A percentile compares a stretch with the other conserved stretches of the same genome.
phyloP scores from a whole-genome alignment of 2,329 filamentous ascomycete species.

The Fusarium mexicanum region DNA sequence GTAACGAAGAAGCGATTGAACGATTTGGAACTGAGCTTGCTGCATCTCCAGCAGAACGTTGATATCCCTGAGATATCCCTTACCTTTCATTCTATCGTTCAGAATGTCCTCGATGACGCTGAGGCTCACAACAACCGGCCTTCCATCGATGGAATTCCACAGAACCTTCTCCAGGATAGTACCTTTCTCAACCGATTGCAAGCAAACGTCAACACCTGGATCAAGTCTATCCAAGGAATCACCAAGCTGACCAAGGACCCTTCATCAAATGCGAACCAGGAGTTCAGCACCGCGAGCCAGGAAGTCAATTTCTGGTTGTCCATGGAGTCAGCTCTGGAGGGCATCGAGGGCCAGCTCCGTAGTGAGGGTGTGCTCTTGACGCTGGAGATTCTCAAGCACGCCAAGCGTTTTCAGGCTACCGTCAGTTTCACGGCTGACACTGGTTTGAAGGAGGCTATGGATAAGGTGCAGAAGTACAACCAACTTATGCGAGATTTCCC shows the following conservation, averaged over 20 bases:
- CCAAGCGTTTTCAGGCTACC: conserved; percentile 97
- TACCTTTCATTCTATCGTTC: conserved; percentile 87
- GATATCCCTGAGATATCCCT: conserved; percentile 94
- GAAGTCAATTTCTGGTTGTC: conserved; percentile 99
- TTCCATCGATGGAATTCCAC: conserved; percentile 80
- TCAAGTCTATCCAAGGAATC: conserved; percentile 96
- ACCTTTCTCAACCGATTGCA: conserved; percentile 94
- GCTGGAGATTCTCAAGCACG: conserved; percentile 93
- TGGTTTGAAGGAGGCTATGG: conserved; percentile 93
- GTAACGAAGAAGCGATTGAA: conserved; percentile 98
- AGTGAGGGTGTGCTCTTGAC: conserved; percentile 92
- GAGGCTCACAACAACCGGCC: conserved; percentile 72
- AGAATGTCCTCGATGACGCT: conserved; percentile 84
- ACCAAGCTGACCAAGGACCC: conserved; percentile 94
- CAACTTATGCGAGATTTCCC: conserved; percentile 98
- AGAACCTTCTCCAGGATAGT: conserved; percentile 83
- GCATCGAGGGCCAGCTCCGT: conserved; percentile 87
- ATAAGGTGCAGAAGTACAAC: conserved; percentile 98
- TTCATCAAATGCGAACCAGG: conserved; percentile 64
- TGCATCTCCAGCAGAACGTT: conserved; percentile 95
- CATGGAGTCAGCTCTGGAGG: conserved; percentile 93
- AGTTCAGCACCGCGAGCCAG: conserved; percentile 81
- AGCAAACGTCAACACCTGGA: conserved; percentile 95
- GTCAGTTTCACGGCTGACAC: conserved; percentile 97
- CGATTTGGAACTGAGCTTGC: conserved; percentile 88